Evolutionary conservation across 345 rosid species (phyloP).

Genomic region (Erysimum cheiranthoides): DNA sequence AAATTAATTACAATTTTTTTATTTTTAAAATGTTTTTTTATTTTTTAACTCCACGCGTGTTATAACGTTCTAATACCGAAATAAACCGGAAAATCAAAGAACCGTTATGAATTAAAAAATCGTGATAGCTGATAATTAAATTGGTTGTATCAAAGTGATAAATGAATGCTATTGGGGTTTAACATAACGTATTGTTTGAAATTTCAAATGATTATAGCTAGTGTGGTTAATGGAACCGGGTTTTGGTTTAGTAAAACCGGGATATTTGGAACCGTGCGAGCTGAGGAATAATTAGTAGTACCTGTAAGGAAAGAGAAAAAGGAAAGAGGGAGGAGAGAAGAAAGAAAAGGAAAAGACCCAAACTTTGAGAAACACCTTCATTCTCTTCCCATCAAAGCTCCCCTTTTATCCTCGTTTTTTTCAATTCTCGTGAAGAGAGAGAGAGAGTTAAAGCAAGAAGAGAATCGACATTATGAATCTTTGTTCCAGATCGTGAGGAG

Average conservation of each 20-base stretch:
- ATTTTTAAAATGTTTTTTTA: too few species aligned
- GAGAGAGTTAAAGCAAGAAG: conserved; percentile 18
- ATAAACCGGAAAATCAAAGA: conserved; percentile 21
- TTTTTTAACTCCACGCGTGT: conserved; percentile 17
- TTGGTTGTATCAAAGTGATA: neutral
- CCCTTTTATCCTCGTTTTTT: conserved; percentile 34
- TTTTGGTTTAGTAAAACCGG: conserved; percentile 24
- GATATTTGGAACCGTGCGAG: conserved; percentile 33
- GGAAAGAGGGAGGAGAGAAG: conserved; percentile 32
- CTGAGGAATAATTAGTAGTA: conserved; percentile 26
- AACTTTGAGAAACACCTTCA: conserved; percentile 45
- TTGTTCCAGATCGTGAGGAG: conserved; percentile 31
- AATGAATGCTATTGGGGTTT: neutral
- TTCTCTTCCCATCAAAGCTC: conserved; percentile 40
- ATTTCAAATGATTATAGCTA: neutral
- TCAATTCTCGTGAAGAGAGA: conserved; percentile 36
- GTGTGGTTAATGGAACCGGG: conserved; percentile 15
- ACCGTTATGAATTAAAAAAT: conserved; percentile 9
- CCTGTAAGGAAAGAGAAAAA: conserved; percentile 26
- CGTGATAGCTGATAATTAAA: neutral
- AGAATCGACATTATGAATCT: conserved; percentile 21
- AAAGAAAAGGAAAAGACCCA: conserved; percentile 38
- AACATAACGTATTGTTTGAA: conserved; percentile 15
- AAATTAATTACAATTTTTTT: neutral
- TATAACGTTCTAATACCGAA: conserved; percentile 13